A percentile compares a stretch with the other conserved stretches of the same genome.
phyloP scores from a whole-genome alignment of 2,329 filamentous ascomycete species.

The Trichoderma sp. region DNA sequence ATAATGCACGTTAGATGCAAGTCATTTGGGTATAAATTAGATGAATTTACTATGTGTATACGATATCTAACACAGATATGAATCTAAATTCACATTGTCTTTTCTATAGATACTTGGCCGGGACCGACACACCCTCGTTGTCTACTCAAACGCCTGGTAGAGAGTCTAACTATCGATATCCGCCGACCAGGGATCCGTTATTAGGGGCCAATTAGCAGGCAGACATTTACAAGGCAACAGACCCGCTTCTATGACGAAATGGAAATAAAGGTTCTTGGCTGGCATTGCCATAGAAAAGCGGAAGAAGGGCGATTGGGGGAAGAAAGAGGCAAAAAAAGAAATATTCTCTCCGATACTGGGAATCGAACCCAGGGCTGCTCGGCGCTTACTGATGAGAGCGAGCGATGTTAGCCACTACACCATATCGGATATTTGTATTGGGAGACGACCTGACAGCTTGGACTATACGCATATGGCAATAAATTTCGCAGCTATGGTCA shows the following conservation, averaged over 20 bases:
- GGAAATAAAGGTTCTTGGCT: background rate
- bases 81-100: background rate
- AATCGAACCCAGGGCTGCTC: conserved; percentile 29
- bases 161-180: conserved; percentile 1
- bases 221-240: background rate
- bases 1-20: background rate
- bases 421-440: no score
- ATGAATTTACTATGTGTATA: background rate
- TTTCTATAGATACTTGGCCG: background rate
- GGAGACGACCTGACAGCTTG: no score
- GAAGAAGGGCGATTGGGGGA: background rate
- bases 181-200: background rate
- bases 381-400: conserved; percentile 28
- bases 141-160: background rate
- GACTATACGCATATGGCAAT: no score
- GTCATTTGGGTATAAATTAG: background rate
- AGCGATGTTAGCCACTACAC: conserved; percentile 44
- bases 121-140: background rate
- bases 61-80: background rate
- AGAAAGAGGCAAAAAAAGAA: background rate
- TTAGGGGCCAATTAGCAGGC: conserved; percentile 5
- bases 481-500: no score
- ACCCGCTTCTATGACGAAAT: background rate
- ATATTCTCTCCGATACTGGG: conserved; percentile 25
- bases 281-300: background rate